phyloP scores from a whole-genome alignment of 164 flowering plant genomes.

The Liquidambar formosana region DNA sequence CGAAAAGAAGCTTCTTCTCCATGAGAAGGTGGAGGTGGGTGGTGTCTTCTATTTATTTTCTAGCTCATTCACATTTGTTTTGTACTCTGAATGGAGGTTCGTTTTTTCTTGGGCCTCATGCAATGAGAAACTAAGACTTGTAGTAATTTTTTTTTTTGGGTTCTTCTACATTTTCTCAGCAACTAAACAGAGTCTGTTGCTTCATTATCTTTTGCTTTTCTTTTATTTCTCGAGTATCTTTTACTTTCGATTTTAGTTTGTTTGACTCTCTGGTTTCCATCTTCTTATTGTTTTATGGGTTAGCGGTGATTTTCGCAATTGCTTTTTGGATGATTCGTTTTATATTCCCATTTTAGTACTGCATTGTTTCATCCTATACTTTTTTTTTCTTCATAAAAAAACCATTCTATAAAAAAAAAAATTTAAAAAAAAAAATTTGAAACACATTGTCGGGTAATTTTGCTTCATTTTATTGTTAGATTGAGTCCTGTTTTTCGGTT shows the following conservation, averaged over 20 bases:
- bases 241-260: neutral
- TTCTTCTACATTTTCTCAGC: neutral
- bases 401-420: neutral
- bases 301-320: neutral
- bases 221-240: neutral
- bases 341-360: neutral
- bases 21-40: constrained; percentile 20
- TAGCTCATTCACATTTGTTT: neutral
- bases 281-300: neutral
- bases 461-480: too few relatives aligned
- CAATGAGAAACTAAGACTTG: neutral
- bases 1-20: constrained; percentile 22
- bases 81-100: neutral
- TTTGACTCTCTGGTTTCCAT: neutral
- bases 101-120: neutral
- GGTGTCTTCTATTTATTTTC: neutral
- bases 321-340: neutral
- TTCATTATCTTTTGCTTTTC: neutral
- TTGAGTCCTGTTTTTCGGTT: too few relatives aligned
- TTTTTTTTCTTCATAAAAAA: too few relatives aligned
- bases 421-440: too few relatives aligned
- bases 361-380: too few relatives aligned
- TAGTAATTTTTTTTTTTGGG: neutral
- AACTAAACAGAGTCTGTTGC: neutral
- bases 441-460: too few relatives aligned